These are phyloP conservation scores for Phytopythium aichiense DNA, from an alignment of 352 stramenopile genomes.

Conservation along the genomic window DNA sequence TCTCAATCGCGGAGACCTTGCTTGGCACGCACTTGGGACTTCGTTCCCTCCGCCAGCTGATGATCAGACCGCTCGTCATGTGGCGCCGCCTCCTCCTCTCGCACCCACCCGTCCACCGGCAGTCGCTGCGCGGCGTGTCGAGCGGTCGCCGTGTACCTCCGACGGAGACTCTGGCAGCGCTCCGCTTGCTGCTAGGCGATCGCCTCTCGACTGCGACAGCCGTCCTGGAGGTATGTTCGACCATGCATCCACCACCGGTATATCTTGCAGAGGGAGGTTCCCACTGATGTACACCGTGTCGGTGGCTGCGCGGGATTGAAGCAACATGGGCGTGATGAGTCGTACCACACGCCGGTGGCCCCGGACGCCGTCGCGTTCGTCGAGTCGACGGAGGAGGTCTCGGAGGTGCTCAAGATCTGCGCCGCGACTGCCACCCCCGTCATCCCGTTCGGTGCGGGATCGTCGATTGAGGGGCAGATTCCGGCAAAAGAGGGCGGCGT, in stretches of 20 bases:
- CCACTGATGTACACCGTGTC: too few species aligned
- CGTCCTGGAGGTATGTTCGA: constrained; percentile 13
- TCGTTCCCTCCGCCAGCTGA: background rate
- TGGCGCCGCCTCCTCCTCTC: background rate
- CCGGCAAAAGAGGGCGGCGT: constrained; percentile 84
- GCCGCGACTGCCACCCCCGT: constrained; percentile 74
- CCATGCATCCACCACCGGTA: too few species aligned
- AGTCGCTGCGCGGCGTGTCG: background rate
- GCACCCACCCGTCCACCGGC: too few species aligned
- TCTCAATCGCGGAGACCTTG: background rate
- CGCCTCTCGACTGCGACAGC: constrained; percentile 62
- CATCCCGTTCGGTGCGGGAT: constrained; percentile 92
- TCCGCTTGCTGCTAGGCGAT: constrained; percentile 63
- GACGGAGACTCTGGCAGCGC: constrained; percentile 34
- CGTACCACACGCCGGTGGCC: background rate
- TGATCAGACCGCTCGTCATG: background rate
- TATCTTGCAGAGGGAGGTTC: too few species aligned
- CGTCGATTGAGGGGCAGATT: constrained; percentile 95
- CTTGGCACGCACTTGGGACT: background rate
- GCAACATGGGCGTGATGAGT: background rate
- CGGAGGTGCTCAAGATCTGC: constrained; percentile 88
- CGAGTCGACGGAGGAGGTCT: constrained; percentile 82
- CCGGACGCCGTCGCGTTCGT: constrained; percentile 70
- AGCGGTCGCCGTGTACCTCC: constrained; percentile 24
- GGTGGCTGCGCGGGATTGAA: background rate